Percentiles rank a stretch among this genome's conserved stretches.
These are phyloP conservation scores for Mycena sanguinolenta DNA, from an alignment of 768 basidiomycete genomes.

Conservation along the genomic window DNA sequence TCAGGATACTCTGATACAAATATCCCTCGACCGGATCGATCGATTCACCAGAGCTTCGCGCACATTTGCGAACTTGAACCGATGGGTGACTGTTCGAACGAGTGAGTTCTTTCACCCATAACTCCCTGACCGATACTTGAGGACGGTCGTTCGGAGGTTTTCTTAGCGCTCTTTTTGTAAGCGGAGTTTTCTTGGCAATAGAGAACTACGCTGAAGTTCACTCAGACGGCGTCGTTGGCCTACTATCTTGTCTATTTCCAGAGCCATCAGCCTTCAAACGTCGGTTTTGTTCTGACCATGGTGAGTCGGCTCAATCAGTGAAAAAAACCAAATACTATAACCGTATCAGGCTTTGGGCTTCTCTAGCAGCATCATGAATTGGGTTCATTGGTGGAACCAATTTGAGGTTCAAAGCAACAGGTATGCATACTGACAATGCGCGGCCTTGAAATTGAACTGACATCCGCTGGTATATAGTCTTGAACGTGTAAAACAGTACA, in stretches of 20 bases:
- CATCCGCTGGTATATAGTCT: conserved; percentile 34
- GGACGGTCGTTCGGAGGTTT: background rate
- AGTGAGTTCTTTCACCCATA: too few relatives aligned
- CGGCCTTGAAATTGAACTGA: background rate
- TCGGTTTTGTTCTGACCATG: background rate
- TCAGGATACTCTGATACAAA: background rate
- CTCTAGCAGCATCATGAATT: background rate
- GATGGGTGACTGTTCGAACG: background rate
- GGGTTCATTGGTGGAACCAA: background rate
- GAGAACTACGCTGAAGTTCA: conserved; percentile 8
- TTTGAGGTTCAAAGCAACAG: background rate
- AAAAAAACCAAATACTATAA: background rate
- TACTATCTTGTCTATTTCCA: background rate
- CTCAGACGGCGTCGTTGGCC: background rate
- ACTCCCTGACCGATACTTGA: too few relatives aligned
- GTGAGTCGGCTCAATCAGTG: background rate
- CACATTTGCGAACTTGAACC: background rate
- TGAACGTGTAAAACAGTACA: background rate
- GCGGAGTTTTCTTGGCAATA: background rate
- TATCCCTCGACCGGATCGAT: background rate
- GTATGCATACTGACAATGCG: conserved; percentile 22
- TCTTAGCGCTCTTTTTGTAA: background rate
- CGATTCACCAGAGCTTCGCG: background rate
- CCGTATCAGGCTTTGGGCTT: background rate
- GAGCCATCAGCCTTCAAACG: background rate